Percentiles rank a stretch among this genome's conserved stretches.
phyloP scores from a whole-genome alignment of 1,139 yeast genomes.

The Groenewaldozyma sp. region DNA sequence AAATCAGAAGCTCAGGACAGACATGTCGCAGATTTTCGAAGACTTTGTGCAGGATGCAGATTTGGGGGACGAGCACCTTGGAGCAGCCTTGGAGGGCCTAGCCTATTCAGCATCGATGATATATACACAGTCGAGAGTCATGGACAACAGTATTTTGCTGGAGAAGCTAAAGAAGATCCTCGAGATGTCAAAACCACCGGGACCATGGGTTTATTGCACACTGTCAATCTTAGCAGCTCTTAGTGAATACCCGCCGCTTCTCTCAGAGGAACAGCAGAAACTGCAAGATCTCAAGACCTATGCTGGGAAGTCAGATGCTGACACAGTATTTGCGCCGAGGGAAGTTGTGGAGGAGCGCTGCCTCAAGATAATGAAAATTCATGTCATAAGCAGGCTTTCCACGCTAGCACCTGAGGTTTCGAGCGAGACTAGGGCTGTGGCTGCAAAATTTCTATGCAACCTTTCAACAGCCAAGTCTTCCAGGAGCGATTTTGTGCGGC shows the following conservation, averaged over 20 bases:
- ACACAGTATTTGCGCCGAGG: constrained; percentile 14
- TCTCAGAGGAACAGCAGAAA: constrained; percentile 26
- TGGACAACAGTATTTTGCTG: constrained; percentile 16
- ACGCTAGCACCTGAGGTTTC: constrained; percentile 16
- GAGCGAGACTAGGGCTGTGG: constrained; percentile 21
- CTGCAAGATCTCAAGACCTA: constrained; percentile 25
- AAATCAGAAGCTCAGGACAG: constrained; percentile 18
- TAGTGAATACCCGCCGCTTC: constrained; percentile 26
- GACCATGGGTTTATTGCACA: constrained; percentile 26
- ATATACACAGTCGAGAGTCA: constrained; percentile 24
- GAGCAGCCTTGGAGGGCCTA: constrained; percentile 31
- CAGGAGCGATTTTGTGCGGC: constrained; percentile 24
- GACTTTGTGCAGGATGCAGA: constrained; percentile 7
- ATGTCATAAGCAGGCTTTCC: constrained; percentile 22
- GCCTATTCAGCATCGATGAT: constrained; percentile 29
- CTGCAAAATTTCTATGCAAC: constrained; percentile 25
- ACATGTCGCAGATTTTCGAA: constrained; percentile 26
- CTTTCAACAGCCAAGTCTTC: constrained; percentile 26
- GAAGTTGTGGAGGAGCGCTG: constrained; percentile 20
- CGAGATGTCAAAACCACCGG: constrained; percentile 10
- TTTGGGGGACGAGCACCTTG: too few species aligned
- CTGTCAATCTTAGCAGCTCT: constrained; percentile 27
- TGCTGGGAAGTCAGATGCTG: constrained; percentile 23
- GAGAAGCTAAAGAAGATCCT: constrained; percentile 14
- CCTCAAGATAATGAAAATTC: constrained; percentile 21